Evolutionary conservation across 148 eudicot species (phyloP).

Genomic region (Chenopodium berlandieri): DNA sequence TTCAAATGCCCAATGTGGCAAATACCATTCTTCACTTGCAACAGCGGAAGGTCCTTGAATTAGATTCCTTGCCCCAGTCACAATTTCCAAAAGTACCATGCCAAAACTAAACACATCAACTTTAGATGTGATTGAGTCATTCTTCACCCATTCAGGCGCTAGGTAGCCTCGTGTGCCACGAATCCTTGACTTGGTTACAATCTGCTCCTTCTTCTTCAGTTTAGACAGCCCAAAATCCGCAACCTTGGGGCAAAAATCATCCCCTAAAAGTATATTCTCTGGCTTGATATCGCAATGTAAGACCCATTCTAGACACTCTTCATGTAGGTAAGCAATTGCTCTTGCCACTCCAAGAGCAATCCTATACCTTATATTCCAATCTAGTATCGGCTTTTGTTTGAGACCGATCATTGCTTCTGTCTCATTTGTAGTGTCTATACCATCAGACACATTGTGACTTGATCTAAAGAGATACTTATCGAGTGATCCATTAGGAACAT

Average conservation of each 20-base stretch:
- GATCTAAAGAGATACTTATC: constrained; percentile 53
- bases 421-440: constrained; percentile 11
- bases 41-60: constrained; percentile 44
- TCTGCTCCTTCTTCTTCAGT: constrained; percentile 67
- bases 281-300: constrained; percentile 90
- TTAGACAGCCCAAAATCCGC: constrained; percentile 87
- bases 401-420: background rate
- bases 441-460: background rate
- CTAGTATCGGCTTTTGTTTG: constrained; percentile 52
- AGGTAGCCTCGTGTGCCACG: constrained; percentile 88
- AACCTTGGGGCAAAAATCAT: constrained; percentile 85
- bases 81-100: constrained; percentile 73
- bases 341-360: constrained; percentile 88
- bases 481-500: constrained; percentile 81
- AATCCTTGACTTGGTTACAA: constrained; percentile 55
- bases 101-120: constrained; percentile 89
- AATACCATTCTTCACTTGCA: constrained; percentile 76
- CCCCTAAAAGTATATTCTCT: constrained; percentile 79
- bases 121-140: constrained; percentile 65
- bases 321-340: constrained; percentile 87
- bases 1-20: constrained; percentile 82
- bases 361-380: constrained; percentile 79
- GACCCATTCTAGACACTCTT: constrained; percentile 90
- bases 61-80: constrained; percentile 60
- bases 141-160: constrained; percentile 87